Evolutionary conservation across 768 basidiomycete species (phyloP).

Genomic region (Strobilomyces echinocephalus): DNA sequence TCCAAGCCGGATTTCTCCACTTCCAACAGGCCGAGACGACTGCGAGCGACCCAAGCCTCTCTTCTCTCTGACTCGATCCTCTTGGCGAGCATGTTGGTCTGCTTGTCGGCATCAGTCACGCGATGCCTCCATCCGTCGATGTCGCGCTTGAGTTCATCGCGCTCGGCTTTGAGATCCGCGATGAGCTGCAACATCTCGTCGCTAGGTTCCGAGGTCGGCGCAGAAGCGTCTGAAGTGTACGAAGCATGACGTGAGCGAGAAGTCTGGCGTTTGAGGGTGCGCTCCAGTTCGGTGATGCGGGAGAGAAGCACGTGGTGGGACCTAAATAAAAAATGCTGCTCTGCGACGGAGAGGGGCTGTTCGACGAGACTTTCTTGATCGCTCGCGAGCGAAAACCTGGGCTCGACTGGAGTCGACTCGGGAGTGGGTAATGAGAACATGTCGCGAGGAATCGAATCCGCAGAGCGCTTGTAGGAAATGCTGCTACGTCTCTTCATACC

Average conservation of each 20-base stretch:
- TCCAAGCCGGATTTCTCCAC: slow-evolving; percentile 59
- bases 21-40: slow-evolving; percentile 60
- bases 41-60: slow-evolving; percentile 82
- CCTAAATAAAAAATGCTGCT: slow-evolving; percentile 83
- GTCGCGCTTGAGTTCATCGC: slow-evolving; percentile 85
- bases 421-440: slow-evolving; percentile 61
- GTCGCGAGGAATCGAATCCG: slow-evolving; percentile 29
- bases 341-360: slow-evolving; percentile 61
- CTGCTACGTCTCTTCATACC: slow-evolving; percentile 55
- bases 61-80: slow-evolving; percentile 74
- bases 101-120: slow-evolving; percentile 72
- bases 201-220: slow-evolving; percentile 44
- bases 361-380: slow-evolving; percentile 20
- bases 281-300: slow-evolving; percentile 78
- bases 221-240: slow-evolving; percentile 40
- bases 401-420: slow-evolving; percentile 65
- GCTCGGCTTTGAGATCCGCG: slow-evolving; percentile 77
- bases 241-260: slow-evolving; percentile 50
- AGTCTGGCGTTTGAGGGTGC: slow-evolving; percentile 46
- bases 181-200: slow-evolving; percentile 78
- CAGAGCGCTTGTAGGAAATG: slow-evolving; percentile 67
- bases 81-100: slow-evolving; percentile 56
- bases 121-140: slow-evolving; percentile 82
- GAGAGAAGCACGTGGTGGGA: slow-evolving; percentile 79
- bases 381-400: slow-evolving; percentile 34